Evolutionary conservation across 73 alveolate genomes (phyloP).

Genomic region (Paramecium biaurelia): DNA sequence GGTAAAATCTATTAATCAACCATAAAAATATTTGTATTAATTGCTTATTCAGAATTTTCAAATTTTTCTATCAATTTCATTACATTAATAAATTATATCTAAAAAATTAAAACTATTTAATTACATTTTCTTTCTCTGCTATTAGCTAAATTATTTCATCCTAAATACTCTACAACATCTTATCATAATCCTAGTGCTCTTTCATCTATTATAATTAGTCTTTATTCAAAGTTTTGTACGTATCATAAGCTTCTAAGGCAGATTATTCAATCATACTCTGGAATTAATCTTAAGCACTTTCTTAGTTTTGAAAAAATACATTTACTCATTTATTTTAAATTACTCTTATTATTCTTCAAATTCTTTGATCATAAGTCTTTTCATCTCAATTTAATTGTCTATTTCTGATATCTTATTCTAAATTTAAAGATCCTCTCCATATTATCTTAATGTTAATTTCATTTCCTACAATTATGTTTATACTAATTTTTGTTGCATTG

Average conservation of each 20-base stretch:
- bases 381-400: neutral
- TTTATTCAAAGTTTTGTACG: neutral
- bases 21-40: constrained; percentile 1
- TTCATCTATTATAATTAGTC: neutral
- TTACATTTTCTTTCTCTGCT: neutral
- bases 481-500: neutral
- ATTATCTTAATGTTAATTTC: neutral
- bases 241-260: neutral
- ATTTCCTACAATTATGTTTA: neutral
- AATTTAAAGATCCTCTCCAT: neutral
- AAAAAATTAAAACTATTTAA: neutral
- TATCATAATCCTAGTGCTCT: neutral
- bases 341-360: neutral
- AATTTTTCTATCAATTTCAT: neutral
- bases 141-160: neutral
- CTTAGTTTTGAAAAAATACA: neutral
- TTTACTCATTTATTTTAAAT: neutral
- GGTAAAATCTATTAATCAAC: constrained; percentile 31
- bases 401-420: neutral
- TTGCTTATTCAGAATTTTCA: neutral
- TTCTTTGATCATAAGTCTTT: neutral
- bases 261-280: neutral
- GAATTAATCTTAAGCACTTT: neutral
- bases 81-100: neutral
- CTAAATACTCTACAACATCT: neutral